phyloP scores from a whole-genome alignment of 164 flowering plant species.

The Piper longum region DNA sequence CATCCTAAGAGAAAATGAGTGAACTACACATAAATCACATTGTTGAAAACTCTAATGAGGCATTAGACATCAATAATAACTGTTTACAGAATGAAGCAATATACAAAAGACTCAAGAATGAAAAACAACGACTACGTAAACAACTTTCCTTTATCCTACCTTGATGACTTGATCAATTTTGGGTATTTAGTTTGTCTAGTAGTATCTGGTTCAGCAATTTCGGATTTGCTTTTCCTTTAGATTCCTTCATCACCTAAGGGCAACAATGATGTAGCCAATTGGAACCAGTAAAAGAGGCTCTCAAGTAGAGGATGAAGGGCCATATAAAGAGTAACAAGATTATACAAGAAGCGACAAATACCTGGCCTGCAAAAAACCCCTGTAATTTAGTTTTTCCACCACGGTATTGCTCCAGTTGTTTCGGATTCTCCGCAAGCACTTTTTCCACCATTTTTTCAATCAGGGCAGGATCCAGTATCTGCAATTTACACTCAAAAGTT shows the following conservation, averaged over 20 bases:
- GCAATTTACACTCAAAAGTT: constrained; percentile 9
- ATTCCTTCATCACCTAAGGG: constrained; percentile 68
- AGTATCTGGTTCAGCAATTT: constrained; percentile 74
- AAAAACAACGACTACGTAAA: too few relatives aligned
- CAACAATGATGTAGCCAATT: not conserved
- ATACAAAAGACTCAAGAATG: too few relatives aligned
- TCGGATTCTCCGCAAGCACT: constrained; percentile 63
- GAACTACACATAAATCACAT: not conserved
- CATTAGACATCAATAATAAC: too few relatives aligned
- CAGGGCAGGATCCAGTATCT: constrained; percentile 71
- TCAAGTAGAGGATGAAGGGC: not conserved
- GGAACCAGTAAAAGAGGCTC: too few relatives aligned
- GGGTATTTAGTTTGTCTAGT: constrained; percentile 55
- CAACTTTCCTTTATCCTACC: not conserved
- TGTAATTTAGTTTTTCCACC: constrained; percentile 88
- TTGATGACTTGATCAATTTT: constrained; percentile 3
- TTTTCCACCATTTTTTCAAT: constrained; percentile 70
- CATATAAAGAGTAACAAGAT: not conserved
- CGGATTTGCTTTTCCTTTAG: constrained; percentile 95
- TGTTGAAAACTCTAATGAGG: too few relatives aligned
- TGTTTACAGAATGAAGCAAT: too few relatives aligned
- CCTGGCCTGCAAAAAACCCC: constrained; percentile 95
- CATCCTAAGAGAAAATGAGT: too few relatives aligned
- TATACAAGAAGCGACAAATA: constrained; percentile 6
- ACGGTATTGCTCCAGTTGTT: constrained; percentile 82